phyloP scores from a whole-genome alignment of 495 filamentous ascomycete genomes.

The Penicillium malachiteum region DNA sequence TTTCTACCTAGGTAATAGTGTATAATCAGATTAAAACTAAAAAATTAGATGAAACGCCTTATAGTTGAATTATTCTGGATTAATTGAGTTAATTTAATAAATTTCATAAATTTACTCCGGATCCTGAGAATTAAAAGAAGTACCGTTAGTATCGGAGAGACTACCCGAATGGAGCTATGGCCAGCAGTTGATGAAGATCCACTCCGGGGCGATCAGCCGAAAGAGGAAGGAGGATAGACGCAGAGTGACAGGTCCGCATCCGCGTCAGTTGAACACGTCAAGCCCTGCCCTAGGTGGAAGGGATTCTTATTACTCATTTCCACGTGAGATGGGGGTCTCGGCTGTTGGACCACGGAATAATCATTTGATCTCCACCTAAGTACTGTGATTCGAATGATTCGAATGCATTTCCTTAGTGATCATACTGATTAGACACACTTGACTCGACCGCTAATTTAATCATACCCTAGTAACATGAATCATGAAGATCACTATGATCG shows the following conservation, averaged over 20 bases:
- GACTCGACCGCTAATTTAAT: too few species aligned
- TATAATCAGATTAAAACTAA: not conserved
- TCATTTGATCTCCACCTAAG: too few species aligned
- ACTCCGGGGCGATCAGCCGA: slow-evolving; percentile 18
- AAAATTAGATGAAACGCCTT: not conserved
- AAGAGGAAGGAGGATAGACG: slow-evolving; percentile 27
- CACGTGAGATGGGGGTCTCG: slow-evolving; percentile 1
- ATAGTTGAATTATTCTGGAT: too few species aligned
- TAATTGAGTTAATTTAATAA: not conserved
- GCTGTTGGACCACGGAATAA: too few species aligned
- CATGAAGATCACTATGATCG: too few species aligned
- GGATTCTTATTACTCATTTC: not conserved
- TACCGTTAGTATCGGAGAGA: slow-evolving; percentile 16
- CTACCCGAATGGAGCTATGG: slow-evolving; percentile 32
- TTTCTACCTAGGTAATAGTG: not conserved
- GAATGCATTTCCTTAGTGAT: too few species aligned
- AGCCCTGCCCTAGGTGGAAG: too few species aligned
- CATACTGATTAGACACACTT: too few species aligned
- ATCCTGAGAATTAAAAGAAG: not conserved
- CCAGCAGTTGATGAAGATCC: slow-evolving; percentile 30
- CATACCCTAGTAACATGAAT: too few species aligned
- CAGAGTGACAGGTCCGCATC: slow-evolving; percentile 16
- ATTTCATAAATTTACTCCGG: not conserved
- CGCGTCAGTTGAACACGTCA: slow-evolving; percentile 6
- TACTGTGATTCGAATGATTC: too few species aligned